Evolutionary conservation across 495 filamentous ascomycete species (phyloP).

Genomic region (Xeromyces bisporus): DNA sequence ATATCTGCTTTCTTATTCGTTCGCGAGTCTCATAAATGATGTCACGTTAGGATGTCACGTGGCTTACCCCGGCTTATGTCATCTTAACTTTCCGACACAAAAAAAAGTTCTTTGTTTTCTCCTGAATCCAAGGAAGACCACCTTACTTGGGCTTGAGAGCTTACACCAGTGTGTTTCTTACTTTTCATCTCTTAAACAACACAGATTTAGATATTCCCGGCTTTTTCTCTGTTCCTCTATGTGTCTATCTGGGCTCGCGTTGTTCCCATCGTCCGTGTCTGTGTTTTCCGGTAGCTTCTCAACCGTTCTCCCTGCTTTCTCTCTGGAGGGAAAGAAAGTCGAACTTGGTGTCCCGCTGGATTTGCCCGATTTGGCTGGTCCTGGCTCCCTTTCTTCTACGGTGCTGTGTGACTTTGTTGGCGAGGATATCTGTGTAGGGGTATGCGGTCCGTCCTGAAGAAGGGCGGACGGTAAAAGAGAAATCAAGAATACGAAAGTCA

Average conservation of each 20-base stretch:
- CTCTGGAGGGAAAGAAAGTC: background rate
- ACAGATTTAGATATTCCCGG: too few relatives aligned
- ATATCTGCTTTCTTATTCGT: background rate
- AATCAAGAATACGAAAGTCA: slow-evolving; percentile 2
- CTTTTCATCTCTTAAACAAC: too few relatives aligned
- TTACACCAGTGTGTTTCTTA: slow-evolving; percentile 1
- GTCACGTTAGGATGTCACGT: too few relatives aligned
- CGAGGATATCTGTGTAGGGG: slow-evolving; percentile 37
- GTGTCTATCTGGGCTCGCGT: slow-evolving; percentile 19
- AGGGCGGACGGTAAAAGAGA: slow-evolving; percentile 40
- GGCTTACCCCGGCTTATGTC: too few relatives aligned
- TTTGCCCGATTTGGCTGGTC: slow-evolving; percentile 6
- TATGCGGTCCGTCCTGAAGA: slow-evolving; percentile 39
- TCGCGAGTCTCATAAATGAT: too few relatives aligned
- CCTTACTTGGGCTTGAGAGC: too few relatives aligned
- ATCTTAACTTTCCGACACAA: background rate
- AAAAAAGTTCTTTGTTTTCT: background rate
- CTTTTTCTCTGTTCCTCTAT: slow-evolving; percentile 26
- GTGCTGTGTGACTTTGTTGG: slow-evolving; percentile 10
- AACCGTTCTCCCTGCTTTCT: too few relatives aligned
- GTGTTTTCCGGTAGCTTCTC: slow-evolving; percentile 16
- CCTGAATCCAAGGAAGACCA: background rate
- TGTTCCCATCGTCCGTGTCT: slow-evolving; percentile 17
- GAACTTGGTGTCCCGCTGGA: background rate
- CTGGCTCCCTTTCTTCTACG: slow-evolving; percentile 6